Base-by-base conservation (phyloP, 495 filamentous ascomycete species). In the Hypomontagnella monticulosa region DNA sequence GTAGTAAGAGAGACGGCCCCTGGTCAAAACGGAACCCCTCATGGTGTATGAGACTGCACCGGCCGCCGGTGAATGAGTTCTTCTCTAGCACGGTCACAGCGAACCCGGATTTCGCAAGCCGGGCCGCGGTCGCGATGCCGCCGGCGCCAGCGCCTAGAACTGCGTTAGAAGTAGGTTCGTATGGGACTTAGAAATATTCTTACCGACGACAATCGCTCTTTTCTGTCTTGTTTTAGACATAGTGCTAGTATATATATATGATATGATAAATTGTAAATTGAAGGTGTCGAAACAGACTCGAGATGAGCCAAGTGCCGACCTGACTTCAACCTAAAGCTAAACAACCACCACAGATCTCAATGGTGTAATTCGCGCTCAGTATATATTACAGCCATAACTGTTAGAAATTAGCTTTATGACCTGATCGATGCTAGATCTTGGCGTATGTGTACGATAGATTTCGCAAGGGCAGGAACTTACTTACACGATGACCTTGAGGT, bases 11-110 rank as follows among this genome's bases (percentile, higher is more conserved):
- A 0, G 87, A 90, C 0, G 88, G 88, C 0, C 88, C 88, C 79
- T 89, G 87, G 70, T 91, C 88, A 76, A 91, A 91, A 18, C 88
- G 83, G 66, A 85, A 85, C 27, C 82, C 85, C 51, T 82, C 73
- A 54, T 82, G 75, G 19, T 76, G 70, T 42, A 90, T 75, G 20
- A 90, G 69, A 20, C 81, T 85, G 71, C 88, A 91, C 38, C 88
- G 75, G 0, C 88, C 88, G 40, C 88, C 88, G 0, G 86, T 84
- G 73, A 87, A 89, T 20, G 70, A 71, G 71, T 91, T 89, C 78
- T 89, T 89, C 70, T 91, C 88, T 8, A 90, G 69, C 7, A 91
- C 85, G 0, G 87, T 89, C 9, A 91, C 88, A 14, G 78, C 60
- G 60, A 88, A 83, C 10, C 88, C 88, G 15, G 86, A 82, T 65